phyloP scores from a whole-genome alignment of 192 early-diverging fungal genomes.

The Linnemannia exigua region DNA sequence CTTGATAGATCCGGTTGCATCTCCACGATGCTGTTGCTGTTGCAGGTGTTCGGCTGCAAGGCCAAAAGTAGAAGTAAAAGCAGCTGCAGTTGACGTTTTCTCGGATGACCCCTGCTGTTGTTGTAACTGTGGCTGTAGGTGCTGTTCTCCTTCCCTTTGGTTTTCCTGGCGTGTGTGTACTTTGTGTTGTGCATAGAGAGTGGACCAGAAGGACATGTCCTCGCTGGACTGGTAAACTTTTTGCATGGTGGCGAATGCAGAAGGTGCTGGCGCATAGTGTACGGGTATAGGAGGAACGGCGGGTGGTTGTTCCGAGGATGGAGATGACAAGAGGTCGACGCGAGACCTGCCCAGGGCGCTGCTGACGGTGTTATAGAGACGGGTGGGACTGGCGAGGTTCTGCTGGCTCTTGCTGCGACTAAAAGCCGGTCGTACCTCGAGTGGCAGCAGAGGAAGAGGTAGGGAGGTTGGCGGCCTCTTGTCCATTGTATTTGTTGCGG shows the following conservation, averaged over 20 bases:
- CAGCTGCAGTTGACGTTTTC: neutral
- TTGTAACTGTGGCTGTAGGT: neutral
- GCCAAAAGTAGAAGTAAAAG: too few relatives aligned
- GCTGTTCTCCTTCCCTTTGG: neutral
- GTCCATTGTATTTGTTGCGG: neutral
- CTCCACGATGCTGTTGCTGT: neutral
- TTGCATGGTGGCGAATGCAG: conserved; percentile 26
- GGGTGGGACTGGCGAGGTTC: conserved; percentile 6
- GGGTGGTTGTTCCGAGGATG: neutral
- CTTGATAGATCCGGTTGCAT: conserved; percentile 21
- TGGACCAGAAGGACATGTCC: conserved; percentile 34
- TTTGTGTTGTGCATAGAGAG: conserved; percentile 31
- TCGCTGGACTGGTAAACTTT: conserved; percentile 19
- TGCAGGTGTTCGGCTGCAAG: neutral
- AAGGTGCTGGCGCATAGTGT: neutral
- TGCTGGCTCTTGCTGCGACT: conserved; percentile 31
- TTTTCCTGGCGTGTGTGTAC: conserved; percentile 36
- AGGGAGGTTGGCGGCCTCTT: neutral
- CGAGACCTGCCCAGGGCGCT: neutral
- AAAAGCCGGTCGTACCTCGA: conserved; percentile 21
- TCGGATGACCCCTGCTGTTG: neutral
- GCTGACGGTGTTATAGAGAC: conserved; percentile 12
- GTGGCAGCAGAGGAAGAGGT: neutral
- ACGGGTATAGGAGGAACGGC: neutral
- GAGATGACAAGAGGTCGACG: neutral